phyloP scores from a whole-genome alignment of 176 grass and related monocot genomes.

The Musa troglodytarum region DNA sequence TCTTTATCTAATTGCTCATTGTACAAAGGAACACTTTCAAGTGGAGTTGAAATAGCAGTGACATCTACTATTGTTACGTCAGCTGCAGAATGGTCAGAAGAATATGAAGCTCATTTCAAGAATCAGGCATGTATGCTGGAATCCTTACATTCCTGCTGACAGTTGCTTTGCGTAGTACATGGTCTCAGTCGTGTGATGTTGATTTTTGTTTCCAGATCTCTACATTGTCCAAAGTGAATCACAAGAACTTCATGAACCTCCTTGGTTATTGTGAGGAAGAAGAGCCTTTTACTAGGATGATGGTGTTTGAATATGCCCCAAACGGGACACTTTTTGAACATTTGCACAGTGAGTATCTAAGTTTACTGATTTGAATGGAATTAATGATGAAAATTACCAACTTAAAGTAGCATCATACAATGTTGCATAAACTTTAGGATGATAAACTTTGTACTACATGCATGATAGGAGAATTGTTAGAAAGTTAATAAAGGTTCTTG shows the following conservation, averaged over 20 bases:
- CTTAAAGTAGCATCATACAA: no score
- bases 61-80: conserved; percentile 37
- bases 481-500: no score
- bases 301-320: conserved; percentile 89
- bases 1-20: conserved; percentile 38
- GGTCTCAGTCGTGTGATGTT: conserved; percentile 13
- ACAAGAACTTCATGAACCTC: conserved; percentile 91
- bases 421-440: no score
- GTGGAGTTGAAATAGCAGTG: conserved; percentile 76
- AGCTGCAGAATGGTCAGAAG: conserved; percentile 41
- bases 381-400: background rate
- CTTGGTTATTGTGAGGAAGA: conserved; percentile 87
- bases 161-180: background rate
- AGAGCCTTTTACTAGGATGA: conserved; percentile 69
- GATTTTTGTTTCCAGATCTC: conserved; percentile 37
- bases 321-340: conserved; percentile 86
- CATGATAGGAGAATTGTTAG: no score
- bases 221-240: conserved; percentile 44
- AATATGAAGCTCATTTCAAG: conserved; percentile 53
- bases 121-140: conserved; percentile 41
- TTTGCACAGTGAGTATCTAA: conserved; percentile 57
- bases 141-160: conserved; percentile 4
- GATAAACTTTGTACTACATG: no score
- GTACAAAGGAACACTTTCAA: conserved; percentile 88
- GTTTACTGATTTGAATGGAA: background rate